Base-by-base conservation (phyloP, 352 stramenopile species). In the Elongisporangium undulatum region DNA sequence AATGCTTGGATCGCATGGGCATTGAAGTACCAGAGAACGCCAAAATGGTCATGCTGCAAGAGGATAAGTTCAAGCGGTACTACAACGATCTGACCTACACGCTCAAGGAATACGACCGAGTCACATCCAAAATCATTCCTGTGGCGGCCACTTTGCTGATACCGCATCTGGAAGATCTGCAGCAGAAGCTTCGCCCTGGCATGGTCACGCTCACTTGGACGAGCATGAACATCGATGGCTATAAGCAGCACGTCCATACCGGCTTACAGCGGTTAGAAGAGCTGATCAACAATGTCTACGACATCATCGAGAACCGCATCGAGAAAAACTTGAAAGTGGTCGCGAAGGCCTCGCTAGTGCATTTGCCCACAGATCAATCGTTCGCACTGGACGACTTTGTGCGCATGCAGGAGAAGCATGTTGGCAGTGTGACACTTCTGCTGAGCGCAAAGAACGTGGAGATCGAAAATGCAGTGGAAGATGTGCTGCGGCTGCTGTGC, bases 351-450 rank as follows among this genome's bases (percentile, higher is more conserved):
- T 85, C 80, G 22, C 81, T 96, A 8, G 80, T 92, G 1, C 68
- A 92, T 51, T 62, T 96, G 8, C 87, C 87, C 0, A 90, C 77
- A 0, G 82, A 95, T 20, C 77, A 89, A 56, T 91, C 78, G 2
- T 92, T 96, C 53, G 84, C 85, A n/a, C 69, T 96, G 2, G 85
- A 94, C 53, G 84, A 95, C 56, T 96, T 96, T 58, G 87, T 95
- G 4, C 72, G 80, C 0, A 87, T 87, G 66, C 87, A 96, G 55
- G 84, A 95, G 49, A 83, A 80, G 20, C 77, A 92, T 21, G 84
- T 96, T 19, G 70, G 59, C 8, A 81, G 55, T 23, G 69, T 87
- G 8, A 90, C 82, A 0, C 71, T 74, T 8, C 58, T 89, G 10
- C 68, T 96, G 1, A 74, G 74, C 17, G 82, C 84, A 1, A 94